Base-by-base conservation (phyloP, 352 stramenopile genomes). In the Phytophthora pistaciae region DNA sequence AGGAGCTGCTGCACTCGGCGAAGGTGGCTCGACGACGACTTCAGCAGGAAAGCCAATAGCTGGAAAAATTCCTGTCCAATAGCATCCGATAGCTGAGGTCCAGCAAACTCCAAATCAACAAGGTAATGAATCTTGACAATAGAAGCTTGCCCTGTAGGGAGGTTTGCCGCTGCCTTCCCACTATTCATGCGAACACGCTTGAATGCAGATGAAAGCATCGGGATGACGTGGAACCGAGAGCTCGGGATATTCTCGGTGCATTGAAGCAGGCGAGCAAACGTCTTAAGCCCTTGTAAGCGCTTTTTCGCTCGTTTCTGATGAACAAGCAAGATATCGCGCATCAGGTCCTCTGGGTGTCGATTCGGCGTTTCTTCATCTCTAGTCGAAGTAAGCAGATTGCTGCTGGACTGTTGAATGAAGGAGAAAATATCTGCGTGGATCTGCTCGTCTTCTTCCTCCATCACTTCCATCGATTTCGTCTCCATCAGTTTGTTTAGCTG, bases 381-480 rank as follows among this genome's bases (percentile, higher is more conserved):
- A 33, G 44, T 68, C 3, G 59, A 46, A 29, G 57, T 42, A 20
- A 73, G 10, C 46, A 80, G 11, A 20, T 56, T 55, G 18, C 10
- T 74, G 36, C 54, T 75, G 18, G 83, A 82, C 46, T 90, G 82
- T 57, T 96, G 88, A 18, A 96, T 68, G 36, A 96, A 96, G 1
- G 80, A 82, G 56, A 96, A 95, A 20, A 95, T 86, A 27, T 96
- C 90, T 1, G 84, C 65, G 38, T 95, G 88, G 36, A 94, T 79
- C n/a, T 83, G 84, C 56, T 95, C 90, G 48, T 96, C 90, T 76
- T 96, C 90, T 73, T 93, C 84, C 70, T 95, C 87, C 59, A 95
- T 93, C 38, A 68, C 74, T 48, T 94, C 85, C 29, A 88, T 80
- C 6, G 85, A 85, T 66, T 95, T 96, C 7, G 77, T 82, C 53